Conservation (phyloP, 192 early-diverging fungal species). For the Geosiphon pyriformis region DNA sequence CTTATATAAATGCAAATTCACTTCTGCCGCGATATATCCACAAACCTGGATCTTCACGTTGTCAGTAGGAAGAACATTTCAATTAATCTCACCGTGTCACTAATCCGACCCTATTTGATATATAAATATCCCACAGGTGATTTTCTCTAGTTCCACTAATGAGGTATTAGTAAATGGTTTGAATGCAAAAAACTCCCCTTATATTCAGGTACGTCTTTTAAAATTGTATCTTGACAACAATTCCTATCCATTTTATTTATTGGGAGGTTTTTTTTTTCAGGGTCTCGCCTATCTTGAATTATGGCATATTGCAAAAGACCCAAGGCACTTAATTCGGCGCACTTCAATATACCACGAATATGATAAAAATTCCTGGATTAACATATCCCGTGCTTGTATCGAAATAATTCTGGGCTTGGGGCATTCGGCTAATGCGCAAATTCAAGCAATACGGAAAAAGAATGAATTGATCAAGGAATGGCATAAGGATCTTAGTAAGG, state of each 20-base stretch:
- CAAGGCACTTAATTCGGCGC: neutral
- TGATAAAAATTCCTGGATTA: neutral
- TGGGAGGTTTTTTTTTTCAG: neutral
- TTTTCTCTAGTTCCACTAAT: neutral
- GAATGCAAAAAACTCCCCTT: neutral
- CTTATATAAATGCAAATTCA: too few relatives aligned
- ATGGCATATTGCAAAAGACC: neutral
- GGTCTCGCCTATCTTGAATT: neutral
- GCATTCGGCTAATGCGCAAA: neutral
- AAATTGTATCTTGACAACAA: too few relatives aligned
- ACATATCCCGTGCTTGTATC: slow-evolving; percentile 1
- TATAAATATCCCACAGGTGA: neutral
- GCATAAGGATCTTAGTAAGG: neutral
- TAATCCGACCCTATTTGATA: too few relatives aligned
- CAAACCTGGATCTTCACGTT: too few relatives aligned
- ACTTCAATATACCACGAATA: neutral
- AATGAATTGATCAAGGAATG: neutral
- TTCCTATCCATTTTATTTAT: neutral
- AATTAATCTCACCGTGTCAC: too few relatives aligned
- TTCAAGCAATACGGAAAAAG: neutral
- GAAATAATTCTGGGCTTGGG: neutral
- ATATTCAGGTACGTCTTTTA: neutral
- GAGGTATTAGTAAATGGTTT: neutral
- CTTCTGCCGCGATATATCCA: too few relatives aligned
- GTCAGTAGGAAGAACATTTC: too few relatives aligned